These are phyloP conservation scores for Colletotrichum sublineola DNA, from an alignment of 2,329 filamentous ascomycete species.

Conservation along the genomic window DNA sequence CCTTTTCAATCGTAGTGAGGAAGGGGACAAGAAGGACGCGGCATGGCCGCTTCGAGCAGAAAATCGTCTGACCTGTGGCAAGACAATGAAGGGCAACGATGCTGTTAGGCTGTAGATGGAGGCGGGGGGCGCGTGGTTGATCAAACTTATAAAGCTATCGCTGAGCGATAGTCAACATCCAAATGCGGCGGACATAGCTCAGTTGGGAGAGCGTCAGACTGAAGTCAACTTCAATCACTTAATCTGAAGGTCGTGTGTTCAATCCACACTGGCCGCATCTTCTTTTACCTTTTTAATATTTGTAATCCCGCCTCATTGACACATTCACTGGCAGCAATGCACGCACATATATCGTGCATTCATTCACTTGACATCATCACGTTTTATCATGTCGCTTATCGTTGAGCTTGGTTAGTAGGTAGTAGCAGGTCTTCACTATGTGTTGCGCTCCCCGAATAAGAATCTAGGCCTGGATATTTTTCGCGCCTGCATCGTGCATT, in stretches of 20 bases:
- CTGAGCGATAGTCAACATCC: accelerated
- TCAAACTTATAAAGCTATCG: neutral
- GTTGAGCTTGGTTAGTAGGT: neutral
- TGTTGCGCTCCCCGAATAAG: neutral
- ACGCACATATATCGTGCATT: too few relatives aligned
- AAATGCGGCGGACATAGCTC: constrained; percentile 40
- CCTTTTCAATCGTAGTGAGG: neutral
- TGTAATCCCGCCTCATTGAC: too few relatives aligned
- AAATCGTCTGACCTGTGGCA: neutral
- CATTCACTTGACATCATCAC: accelerated
- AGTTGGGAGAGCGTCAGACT: constrained; percentile 42
- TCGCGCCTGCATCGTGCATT: neutral
- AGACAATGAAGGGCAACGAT: neutral
- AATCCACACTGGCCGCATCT: constrained; percentile 39
- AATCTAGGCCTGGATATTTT: neutral
- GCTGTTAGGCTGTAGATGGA: neutral
- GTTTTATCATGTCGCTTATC: neutral
- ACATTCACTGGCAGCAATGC: too few relatives aligned
- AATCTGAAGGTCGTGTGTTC: constrained; percentile 42
- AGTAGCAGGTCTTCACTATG: neutral
- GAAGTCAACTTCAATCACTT: constrained; percentile 41
- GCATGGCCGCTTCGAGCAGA: neutral
- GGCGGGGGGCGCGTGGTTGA: neutral
- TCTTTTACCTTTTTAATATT: neutral
- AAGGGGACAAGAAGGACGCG: neutral